phyloP scores from a whole-genome alignment of 768 basidiomycete genomes.

The Macrolepiota dolichaula region DNA sequence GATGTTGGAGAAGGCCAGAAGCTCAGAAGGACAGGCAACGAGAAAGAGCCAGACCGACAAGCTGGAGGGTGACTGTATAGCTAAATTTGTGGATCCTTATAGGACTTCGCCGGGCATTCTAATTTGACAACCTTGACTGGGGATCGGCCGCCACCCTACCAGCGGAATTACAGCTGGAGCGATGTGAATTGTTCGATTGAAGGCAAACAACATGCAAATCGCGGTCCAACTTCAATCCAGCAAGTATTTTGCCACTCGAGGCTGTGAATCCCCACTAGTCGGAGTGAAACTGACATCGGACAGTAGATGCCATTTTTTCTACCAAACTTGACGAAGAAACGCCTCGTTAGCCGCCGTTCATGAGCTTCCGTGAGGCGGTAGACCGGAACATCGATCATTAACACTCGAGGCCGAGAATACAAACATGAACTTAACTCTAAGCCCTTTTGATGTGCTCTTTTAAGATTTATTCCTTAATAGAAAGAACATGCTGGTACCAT shows the following conservation, averaged over 20 bases:
- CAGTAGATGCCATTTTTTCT: too few species aligned
- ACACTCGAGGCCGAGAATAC: neutral
- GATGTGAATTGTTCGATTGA: neutral
- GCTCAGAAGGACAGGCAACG: slow-evolving; percentile 14
- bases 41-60: slow-evolving; percentile 1
- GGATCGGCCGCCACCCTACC: neutral
- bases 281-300: neutral
- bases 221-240: neutral
- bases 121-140: slow-evolving; percentile 19
- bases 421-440: neutral
- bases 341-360: too few species aligned
- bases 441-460: neutral
- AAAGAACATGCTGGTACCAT: neutral
- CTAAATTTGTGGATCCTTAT: slow-evolving; percentile 34
- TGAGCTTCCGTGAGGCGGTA: neutral
- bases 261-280: neutral
- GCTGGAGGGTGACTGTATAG: slow-evolving; percentile 13
- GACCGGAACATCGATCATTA: neutral
- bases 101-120: slow-evolving; percentile 40
- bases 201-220: neutral
- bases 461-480: neutral
- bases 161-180: neutral
- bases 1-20: slow-evolving; percentile 10
- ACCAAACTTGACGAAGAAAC: too few species aligned
- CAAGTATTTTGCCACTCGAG: neutral